phyloP scores from a whole-genome alignment of 2,329 filamentous ascomycete species.

The Phyllosticta citribraziliensis region DNA sequence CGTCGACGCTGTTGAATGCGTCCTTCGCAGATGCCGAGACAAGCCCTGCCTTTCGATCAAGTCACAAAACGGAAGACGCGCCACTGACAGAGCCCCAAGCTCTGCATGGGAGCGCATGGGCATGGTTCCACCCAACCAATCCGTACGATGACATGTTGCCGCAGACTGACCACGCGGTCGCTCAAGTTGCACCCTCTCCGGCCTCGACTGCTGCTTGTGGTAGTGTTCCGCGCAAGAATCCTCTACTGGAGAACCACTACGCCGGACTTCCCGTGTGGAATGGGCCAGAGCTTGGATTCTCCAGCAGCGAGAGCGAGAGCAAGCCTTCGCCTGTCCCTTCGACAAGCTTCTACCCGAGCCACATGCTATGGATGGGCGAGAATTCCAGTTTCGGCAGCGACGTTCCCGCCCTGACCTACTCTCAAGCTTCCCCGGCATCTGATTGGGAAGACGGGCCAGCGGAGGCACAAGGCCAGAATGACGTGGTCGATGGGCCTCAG shows the following conservation, averaged over 20 bases:
- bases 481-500: not conserved
- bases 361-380: not conserved
- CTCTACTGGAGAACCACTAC: not conserved
- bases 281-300: not conserved
- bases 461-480: not conserved
- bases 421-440: conserved; percentile 3
- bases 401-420: conserved; percentile 1
- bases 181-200: not conserved
- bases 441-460: not conserved
- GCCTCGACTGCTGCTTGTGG: not conserved
- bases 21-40: not conserved
- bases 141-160: not conserved
- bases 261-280: not conserved
- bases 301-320: conserved; percentile 3
- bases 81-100: not conserved
- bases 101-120: not conserved
- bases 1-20: not conserved
- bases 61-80: not conserved
- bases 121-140: not conserved
- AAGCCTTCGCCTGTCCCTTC: not conserved
- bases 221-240: not conserved
- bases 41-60: not conserved
- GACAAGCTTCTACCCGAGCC: not conserved
- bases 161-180: not conserved
- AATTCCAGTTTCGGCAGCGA: not conserved